Base-by-base conservation (phyloP, 257 asterid species). In the Nemophila menziesii region DNA sequence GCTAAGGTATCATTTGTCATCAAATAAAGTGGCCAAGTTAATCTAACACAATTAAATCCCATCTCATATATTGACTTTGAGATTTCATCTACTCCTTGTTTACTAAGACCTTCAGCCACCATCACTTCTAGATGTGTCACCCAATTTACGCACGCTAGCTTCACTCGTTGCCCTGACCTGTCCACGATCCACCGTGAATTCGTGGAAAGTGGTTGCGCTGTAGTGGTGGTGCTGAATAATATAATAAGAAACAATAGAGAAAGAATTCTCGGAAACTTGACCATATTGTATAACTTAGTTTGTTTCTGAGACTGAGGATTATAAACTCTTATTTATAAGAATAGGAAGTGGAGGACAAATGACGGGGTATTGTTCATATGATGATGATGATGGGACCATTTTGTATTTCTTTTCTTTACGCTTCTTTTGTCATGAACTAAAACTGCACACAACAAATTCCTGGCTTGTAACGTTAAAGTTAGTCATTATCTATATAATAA, bases 101-200 rank as follows among this genome's bases (percentile, higher is more conserved):
- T 78, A 69, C 89, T 89, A 34, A 89, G 73, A 57, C 98, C 98
- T 45, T 89, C 95, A 1, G 98, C 92, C 80, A 89, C 89, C 80
- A 61, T 62, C 48, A 45, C 87, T 3, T 89, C 98, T 13, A 89
- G 79, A 55, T 89, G 98, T 4, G 95, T 23, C 54, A 80, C 92
- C 98, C 98, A 89, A 46, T 75, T 89, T n/a, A 80, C 77, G 42
- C 98, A 89, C 16, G 90, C 65, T 22, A 89, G 74, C 75, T 89
- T 89, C 7, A 80, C 86, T 1, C 98, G 75, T 9, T 54, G 67
- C 16, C 95, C 95, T 14, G 76, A 44, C 43, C 60, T 78, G 20
- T 80, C 69, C 19, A 89, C 93, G 4, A 84, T 66, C 98, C 98
- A 89, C 65, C 98, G 74, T 0, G 92, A 75, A 26, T 70, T 43